A percentile compares a stretch with the other conserved stretches of the same genome.
Conservation (phyloP, 164 flowering plant genomes). For the Pachysandra terminalis region DNA sequence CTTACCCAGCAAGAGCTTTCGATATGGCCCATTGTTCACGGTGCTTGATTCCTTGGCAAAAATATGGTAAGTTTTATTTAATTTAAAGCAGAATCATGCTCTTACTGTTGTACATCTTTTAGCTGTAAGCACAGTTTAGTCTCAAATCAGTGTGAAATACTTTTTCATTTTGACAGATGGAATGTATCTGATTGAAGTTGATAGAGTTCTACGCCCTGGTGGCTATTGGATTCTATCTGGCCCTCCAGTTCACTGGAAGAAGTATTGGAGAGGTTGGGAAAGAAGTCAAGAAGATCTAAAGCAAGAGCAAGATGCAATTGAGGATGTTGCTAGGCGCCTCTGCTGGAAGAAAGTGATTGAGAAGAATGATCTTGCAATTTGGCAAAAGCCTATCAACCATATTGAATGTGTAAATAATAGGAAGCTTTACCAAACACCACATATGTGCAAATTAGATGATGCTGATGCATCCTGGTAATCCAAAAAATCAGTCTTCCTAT, state of each 20-base stretch:
- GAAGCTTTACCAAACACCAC: constrained; percentile 47
- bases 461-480: constrained; percentile 79
- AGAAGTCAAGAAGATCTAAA: constrained; percentile 88
- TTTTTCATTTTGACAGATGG: constrained; percentile 53
- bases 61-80: constrained; percentile 41
- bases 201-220: constrained; percentile 90
- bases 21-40: constrained; percentile 99
- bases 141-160: neutral
- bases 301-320: constrained; percentile 83
- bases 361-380: constrained; percentile 73
- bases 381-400: constrained; percentile 95
- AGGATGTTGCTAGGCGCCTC: constrained; percentile 62
- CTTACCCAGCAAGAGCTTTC: constrained; percentile 95
- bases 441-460: constrained; percentile 74
- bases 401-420: constrained; percentile 53
- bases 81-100: neutral
- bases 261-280: constrained; percentile 95
- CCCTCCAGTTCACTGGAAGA: constrained; percentile 91
- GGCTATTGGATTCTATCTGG: constrained; percentile 99
- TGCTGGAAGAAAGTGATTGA: constrained; percentile 94
- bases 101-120: neutral
- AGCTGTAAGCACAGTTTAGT: neutral
- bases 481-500: neutral
- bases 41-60: constrained; percentile 89
- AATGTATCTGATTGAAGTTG: constrained; percentile 79